Base-by-base conservation (phyloP, 2,329 filamentous ascomycete species). In the Botryotinia globosa region DNA sequence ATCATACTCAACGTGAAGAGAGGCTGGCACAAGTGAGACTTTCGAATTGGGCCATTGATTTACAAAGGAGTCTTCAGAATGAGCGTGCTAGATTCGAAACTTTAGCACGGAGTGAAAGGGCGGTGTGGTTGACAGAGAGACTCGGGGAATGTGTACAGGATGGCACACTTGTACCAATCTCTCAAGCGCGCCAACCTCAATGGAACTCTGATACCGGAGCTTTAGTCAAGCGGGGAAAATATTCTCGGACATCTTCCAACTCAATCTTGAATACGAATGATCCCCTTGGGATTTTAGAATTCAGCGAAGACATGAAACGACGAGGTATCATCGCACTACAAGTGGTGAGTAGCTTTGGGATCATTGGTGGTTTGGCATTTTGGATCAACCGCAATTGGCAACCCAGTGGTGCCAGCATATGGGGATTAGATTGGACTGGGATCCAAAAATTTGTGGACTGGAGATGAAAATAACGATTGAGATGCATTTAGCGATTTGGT, bases 31-130 rank as follows among this genome's bases (percentile, higher is more conserved):
- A 91, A 75, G 85, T 95, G n/a, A 87, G 91, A 10, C 85, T 97
- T 29, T 92, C 91, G 2, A 92, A 91, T 79, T 97, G 94, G 94
- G 93, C 94, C 0, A 87, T 89, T 12, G 92, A 96, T 77, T 85
- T 97, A 0, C 93, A 97, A 80, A 88, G 89, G 72, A 93, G 91
- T 78, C 84, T 96, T 1, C 87, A 89, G 42, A 91, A 90, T 73
- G 93, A 96, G 80, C 87, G 90, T n/a, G 87, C 88, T 42, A 84
- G 89, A 76, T 94, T 90, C 74, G 89, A 92, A 74, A 83, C 86
- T 12, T 82, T 92, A 0, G 86, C 87, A 6, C 85, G 86, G 34
- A 87, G 85, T 34, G 89, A 94, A 79, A 83, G 91, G 51, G 89
- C 90, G 5, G 83, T 89, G 42, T 94, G 92, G 91, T 84, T 93